Evolutionary conservation across 306 rosid genomes (phyloP), one percentile per base, ranked within the genome.

Genomic region (Vicia villosa): DNA sequence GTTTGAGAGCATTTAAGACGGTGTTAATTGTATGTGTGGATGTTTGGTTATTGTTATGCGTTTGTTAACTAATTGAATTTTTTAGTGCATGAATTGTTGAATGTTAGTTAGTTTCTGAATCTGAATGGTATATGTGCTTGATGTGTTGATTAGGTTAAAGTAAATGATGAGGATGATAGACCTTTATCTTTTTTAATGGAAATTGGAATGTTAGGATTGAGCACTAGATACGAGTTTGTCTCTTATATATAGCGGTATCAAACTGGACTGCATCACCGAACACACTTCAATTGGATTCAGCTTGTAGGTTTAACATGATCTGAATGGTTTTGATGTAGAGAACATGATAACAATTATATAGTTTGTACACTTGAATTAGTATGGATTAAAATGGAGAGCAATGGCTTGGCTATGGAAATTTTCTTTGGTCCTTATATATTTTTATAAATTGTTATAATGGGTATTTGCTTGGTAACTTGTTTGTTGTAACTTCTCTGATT

Each of bases 71-170:
- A 16, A 7, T 56, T 55, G 62, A 67, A 16, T 43, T 68, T 43
- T 68, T 43, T 52, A 68, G 76, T 55, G 40, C 19, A 11, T 15
- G 26, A 36, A 1, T 61, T 73, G 36, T 22, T 56, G 19, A 24
- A 19, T 59, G 59, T 58, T 42, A 60, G 61, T 66, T 50, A 60
- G 61, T 66, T 50, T 75, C 22, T 43, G 37, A 24, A 67, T 34
- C 38, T 34, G 38, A 34, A 34, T 6, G 8, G 38, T 5, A 28
- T 32, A 41, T 67, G 16, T 21, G 62, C 24, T 66, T 42, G 12
- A 43, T 47, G 63, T 24, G 34, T 67, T 20, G 30, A 50, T 11
- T 51, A 4, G 30, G 26, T 22, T 65, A 34, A 55, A 24, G 3
- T 24, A 2, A 24, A 55, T 19, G 66, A 34, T 2, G 34, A 30